Evolutionary conservation across 352 stramenopile species (phyloP), one percentile per base, ranked within the genome.

Genomic region (Paralagenidium karlingii): DNA sequence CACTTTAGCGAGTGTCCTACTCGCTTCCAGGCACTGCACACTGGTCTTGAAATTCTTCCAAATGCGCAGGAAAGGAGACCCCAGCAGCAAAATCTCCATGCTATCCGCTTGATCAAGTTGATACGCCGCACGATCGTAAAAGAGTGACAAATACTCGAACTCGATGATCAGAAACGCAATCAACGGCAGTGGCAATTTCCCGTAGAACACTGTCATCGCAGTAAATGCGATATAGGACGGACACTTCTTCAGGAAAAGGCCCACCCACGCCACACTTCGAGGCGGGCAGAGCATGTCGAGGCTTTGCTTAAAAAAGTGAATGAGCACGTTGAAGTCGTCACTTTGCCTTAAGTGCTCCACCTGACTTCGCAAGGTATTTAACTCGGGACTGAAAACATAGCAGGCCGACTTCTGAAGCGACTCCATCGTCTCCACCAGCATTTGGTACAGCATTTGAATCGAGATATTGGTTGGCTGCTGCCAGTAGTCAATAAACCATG

Each of bases 401-500:
- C 73, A 47, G 3, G 71, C 60, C 16, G 54, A 49, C 34, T 63
- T 65, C 36, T 85, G 62, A 28, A 88, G 61, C 5, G 54, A 47
- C 8, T 60, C 47, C 18, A 88, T 64, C 13, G 53, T 61, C 20
- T 88, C 71, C 3, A 49, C 47, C 11, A 85, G 46, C 63, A 79
- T 80, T 26, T 56, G 53, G 16, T 55, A 57, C 22, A 87, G 53
- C 69, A 82, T 75, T 33, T 79, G 67, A 25, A 82, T 40, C 28
- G 73, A 82, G 47, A 85, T 79, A n/a, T 71, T 57, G 3, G 71
- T 83, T 15, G 68, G 75, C 20, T 85, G 71, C 38, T 86, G 75
- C 75, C 71, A 88, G 43, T 84, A 88, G 44, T 86, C 67, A 24
- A 84, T 58, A 9, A 75, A 40, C 71, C 75, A 89, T 26, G 75